Evolutionary conservation across 495 filamentous ascomycete genomes (phyloP), one percentile per base, ranked within the genome.

Genomic region (Sporormia fimetaria): DNA sequence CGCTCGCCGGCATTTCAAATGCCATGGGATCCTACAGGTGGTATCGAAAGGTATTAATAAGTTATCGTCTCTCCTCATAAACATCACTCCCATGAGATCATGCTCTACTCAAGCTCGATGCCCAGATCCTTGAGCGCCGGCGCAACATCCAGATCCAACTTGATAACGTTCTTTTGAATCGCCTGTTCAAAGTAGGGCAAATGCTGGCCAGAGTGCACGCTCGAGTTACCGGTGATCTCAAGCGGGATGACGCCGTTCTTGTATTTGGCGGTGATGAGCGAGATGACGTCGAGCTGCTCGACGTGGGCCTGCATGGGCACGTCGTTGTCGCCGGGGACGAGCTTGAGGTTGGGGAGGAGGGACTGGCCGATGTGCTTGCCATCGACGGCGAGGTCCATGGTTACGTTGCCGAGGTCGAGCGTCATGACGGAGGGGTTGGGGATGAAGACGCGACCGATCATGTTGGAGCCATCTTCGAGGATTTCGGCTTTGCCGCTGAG

Each of bases 391-490:
- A 77, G 70, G 57, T 71, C 56, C 53, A 81, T 67, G 23, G 77
- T 76, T 1, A 75, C 59, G 51, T 83, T 81, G 46, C 80, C 80
- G 58, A 85, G 67, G 14, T 65, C 57, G 32, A 87, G 62, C 4
- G 72, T 73, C 58, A 83, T 63, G 36, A 75, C 58, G 3, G 80
- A 76, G 4, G 70, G 72, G 55, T 88, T 88, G 41, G 82, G 81
- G 25, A 88, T 81, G 37, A 53, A 63, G 24, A 74, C 69, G 3
- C 62, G 69, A 49, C 74, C 82, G 22, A 68, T 62, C 65, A 83
- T 71, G 61, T 86, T 85, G 35, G 69, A 64, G 35, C 68, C 66
- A 36, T 68, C 61, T 16, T 53, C 27, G 14, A 43, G 28, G 26
- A 28, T 3, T 9, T 26, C 23, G 22, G 63, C 54, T 5, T 54